These are phyloP conservation scores for Fusarium buharicum DNA, from an alignment of 2,329 filamentous ascomycete genomes.

Conservation along the genomic window DNA sequence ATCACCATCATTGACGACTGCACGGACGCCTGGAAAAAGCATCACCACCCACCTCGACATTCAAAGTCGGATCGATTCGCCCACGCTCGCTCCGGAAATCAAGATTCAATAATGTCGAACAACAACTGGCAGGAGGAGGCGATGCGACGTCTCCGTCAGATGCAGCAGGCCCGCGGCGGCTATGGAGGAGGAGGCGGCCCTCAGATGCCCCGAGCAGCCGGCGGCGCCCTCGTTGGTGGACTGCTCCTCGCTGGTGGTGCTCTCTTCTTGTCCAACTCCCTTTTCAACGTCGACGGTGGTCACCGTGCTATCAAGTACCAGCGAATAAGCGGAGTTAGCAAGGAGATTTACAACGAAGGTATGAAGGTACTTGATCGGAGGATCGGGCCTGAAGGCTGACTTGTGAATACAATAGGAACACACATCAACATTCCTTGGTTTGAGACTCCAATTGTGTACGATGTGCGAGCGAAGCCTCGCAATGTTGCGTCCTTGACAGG, in stretches of 20 bases:
- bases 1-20: slow-evolving; percentile 40
- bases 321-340: slow-evolving; percentile 89
- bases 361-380: slow-evolving; percentile 40
- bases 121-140: slow-evolving; percentile 62
- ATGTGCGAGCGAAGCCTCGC: slow-evolving; percentile 96
- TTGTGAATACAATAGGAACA: slow-evolving; percentile 69
- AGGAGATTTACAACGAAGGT: slow-evolving; percentile 98
- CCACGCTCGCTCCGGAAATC: slow-evolving; percentile 9
- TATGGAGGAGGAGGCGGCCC: slow-evolving; percentile 57
- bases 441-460: slow-evolving; percentile 95
- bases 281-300: slow-evolving; percentile 93
- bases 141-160: slow-evolving; percentile 61
- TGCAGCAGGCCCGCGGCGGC: slow-evolving; percentile 57
- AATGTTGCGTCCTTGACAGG: slow-evolving; percentile 97
- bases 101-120: slow-evolving; percentile 47
- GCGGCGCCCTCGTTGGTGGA: slow-evolving; percentile 55
- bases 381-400: slow-evolving; percentile 32
- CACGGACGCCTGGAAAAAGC: slow-evolving; percentile 29
- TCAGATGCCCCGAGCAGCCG: slow-evolving; percentile 54
- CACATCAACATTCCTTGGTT: slow-evolving; percentile 96
- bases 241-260: slow-evolving; percentile 60
- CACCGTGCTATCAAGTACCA: slow-evolving; percentile 99
- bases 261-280: slow-evolving; percentile 66
- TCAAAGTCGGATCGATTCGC: slow-evolving; percentile 26
- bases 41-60: slow-evolving; percentile 29